Evolutionary conservation across 352 stramenopile species (phyloP).

Genomic region (Phytophthora fragariaefolia): DNA sequence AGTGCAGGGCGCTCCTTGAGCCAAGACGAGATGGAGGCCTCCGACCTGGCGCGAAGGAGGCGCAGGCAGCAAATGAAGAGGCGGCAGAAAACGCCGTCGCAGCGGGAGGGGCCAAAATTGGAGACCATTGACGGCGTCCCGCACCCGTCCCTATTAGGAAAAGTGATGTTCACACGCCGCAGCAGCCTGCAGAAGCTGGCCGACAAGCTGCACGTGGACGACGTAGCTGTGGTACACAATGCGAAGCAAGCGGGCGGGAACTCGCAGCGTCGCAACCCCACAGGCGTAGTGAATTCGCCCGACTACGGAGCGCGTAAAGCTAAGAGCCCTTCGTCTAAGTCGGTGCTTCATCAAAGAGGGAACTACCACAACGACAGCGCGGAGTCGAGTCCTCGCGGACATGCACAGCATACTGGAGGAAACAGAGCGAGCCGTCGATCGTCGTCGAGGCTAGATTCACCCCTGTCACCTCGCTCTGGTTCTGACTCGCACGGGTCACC

Average conservation of each 20-base stretch:
- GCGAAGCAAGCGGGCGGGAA: conserved; percentile 4
- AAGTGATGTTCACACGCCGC: conserved; percentile 42
- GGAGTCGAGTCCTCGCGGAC: conserved; percentile 28
- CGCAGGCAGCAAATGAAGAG: conserved; percentile 39
- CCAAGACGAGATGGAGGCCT: conserved; percentile 39
- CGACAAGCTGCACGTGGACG: conserved; percentile 51
- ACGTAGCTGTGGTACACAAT: conserved; percentile 23
- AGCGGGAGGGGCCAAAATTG: conserved; percentile 13
- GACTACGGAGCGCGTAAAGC: conserved; percentile 26
- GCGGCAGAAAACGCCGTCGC: conserved; percentile 29
- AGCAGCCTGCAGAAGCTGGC: conserved; percentile 71
- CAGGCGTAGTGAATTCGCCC: conserved; percentile 1
- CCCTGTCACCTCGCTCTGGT: conserved; percentile 28
- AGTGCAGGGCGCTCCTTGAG: conserved; percentile 28
- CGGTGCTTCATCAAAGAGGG: conserved; percentile 15
- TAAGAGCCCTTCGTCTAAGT: conserved; percentile 24
- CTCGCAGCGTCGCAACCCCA: conserved; percentile 10
- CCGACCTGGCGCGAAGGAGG: conserved; percentile 26
- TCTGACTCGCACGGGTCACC: conserved; percentile 34
- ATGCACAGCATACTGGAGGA: conserved; percentile 18
- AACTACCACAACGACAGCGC: conserved; percentile 28
- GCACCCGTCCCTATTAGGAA: conserved; percentile 43
- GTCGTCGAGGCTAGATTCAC: conserved; percentile 28
- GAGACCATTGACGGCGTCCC: conserved; percentile 30
- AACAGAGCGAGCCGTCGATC: conserved; percentile 23